Base-by-base conservation (phyloP, 2,329 filamentous ascomycete genomes). In the Didymella pomorum region DNA sequence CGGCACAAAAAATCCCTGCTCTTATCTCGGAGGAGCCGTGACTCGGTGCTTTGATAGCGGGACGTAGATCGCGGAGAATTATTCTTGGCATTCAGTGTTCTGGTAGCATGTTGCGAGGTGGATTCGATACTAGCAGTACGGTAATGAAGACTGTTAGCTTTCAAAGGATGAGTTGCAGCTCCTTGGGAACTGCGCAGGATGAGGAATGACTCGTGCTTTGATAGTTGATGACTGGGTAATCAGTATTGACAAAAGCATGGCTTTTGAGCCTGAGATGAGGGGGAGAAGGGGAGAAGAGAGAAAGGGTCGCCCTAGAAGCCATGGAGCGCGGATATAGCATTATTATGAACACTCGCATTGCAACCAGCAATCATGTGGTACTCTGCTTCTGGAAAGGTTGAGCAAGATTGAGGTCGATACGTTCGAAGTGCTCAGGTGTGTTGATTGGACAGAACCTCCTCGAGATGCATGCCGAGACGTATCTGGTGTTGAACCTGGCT, bases 371-470 rank as follows among this genome's bases (percentile, higher is more conserved):
- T 33, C 33, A 43, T 6, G 21, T 4, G 2, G n/a, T 29, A 11
- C 14, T 35, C 31, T 47, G 11, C 11, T 49, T 50, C 14, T 16
- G 33, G 29, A 4, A 35, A 50, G 23, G 23, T 21, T 65, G 64
- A 67, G 64, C 64, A 65, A 52, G 51, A 65, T 65, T 67, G 64
- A 67, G 64, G 58, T 46, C 46, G 56, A 68, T 68, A 53, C n/a
- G 21, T 14, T 16, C 7, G 28, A 37, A 39, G 33, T 9, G 21
- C 10, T 45, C 31, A 46, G 3, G 41, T 21, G 33, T 39, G 46
- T 33, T 54, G 56, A 58, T 58, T 58, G 56, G 50, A 6, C 21
- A 16, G 45, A 37, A 12, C 31, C 45, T 11, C 21, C n/a, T 42
- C 45, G n/a, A 52, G 25, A 14, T 47, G 50, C 56, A 54, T 54